These are phyloP conservation scores for Physcomitrellopsis africana DNA, from an alignment of 225 moss, liverwort and hornwort species.

Conservation along the genomic window DNA sequence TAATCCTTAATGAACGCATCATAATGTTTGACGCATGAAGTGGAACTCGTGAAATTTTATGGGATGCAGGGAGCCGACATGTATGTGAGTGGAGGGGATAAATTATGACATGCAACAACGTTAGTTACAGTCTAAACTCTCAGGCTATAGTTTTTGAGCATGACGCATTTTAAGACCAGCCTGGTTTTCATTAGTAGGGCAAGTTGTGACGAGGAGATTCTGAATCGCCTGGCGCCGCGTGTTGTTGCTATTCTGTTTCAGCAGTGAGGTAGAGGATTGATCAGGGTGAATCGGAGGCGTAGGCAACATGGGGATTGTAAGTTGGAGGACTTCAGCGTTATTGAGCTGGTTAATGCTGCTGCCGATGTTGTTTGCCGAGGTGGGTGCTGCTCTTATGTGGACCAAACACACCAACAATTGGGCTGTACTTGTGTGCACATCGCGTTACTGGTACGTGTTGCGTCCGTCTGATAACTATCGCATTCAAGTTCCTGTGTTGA, in stretches of 20 bases:
- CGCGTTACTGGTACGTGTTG: conserved; percentile 62
- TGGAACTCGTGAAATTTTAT: neutral
- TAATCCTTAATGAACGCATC: too few species aligned
- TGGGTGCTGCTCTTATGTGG: conserved; percentile 35
- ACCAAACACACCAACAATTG: conserved; percentile 94
- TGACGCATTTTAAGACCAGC: neutral
- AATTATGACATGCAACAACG: conserved; percentile 13
- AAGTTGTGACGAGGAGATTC: conserved; percentile 21
- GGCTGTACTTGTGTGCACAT: conserved; percentile 97
- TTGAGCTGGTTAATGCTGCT: conserved; percentile 31
- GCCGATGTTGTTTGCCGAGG: conserved; percentile 28
- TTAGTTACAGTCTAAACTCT: conserved; percentile 27
- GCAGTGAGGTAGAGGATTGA: neutral
- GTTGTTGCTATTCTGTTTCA: neutral
- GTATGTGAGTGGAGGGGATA: neutral
- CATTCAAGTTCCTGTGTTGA: neutral
- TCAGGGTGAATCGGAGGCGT: neutral
- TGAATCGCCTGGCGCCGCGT: neutral
- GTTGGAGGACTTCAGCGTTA: neutral
- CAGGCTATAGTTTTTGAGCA: neutral
- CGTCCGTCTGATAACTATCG: neutral
- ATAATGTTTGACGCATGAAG: too few species aligned
- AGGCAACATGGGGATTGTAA: conserved; percentile 27
- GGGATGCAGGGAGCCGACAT: neutral
- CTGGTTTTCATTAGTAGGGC: neutral